Base-by-base conservation (phyloP, 768 basidiomycete genomes). In the Hygrocybe punicea region DNA sequence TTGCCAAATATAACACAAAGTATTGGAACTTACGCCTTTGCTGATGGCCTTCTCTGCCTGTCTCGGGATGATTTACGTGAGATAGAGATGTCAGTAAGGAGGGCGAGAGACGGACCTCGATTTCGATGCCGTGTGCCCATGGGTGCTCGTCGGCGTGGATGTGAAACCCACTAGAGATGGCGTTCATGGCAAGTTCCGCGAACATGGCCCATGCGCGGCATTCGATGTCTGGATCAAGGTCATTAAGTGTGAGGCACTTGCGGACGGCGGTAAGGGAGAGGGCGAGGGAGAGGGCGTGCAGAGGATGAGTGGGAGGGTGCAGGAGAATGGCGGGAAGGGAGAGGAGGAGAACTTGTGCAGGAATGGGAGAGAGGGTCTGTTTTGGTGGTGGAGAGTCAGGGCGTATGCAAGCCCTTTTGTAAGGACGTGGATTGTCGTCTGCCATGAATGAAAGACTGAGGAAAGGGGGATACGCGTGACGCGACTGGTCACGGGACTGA, bases 201-300 rank as follows among this genome's bases (percentile, higher is more conserved):
- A 91, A 61, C 9, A 80, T 79, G 1, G 84, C 83, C 83, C 85
- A 89, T 1, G 87, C 87, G 7, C 83, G 74, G 64, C 87, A 90
- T 62, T 90, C 88, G 8, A 84, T 67, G 51, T 81, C 79, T 5
- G 79, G 77, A 5, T 83, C 79, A 1, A 90, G 72, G 11, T 76
- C 73, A 2, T 75, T 72, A 0, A 83, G 60, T 0, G 70, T 61
- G 11, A 89, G 74, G 66, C 85, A 87, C 60, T 75, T 78, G 44
- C 81, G 71, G 9, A 90, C 65, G 0, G 89, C 82, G 45, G 75
- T 67, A 1, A 83, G 65, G 0, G 88, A 84, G 4, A 88, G 62
- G 21, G 73, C 75, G 1, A 89, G 73, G 0, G 87, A 83, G 6
- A 77, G 71, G 0, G 78, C 61, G 64, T 91, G 83, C 25, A 74